Percentiles rank a stretch among this genome's conserved stretches.
These are phyloP conservation scores for Aspergillus sp. DNA, from an alignment of 2,329 filamentous ascomycete genomes.

Conservation along the genomic window DNA sequence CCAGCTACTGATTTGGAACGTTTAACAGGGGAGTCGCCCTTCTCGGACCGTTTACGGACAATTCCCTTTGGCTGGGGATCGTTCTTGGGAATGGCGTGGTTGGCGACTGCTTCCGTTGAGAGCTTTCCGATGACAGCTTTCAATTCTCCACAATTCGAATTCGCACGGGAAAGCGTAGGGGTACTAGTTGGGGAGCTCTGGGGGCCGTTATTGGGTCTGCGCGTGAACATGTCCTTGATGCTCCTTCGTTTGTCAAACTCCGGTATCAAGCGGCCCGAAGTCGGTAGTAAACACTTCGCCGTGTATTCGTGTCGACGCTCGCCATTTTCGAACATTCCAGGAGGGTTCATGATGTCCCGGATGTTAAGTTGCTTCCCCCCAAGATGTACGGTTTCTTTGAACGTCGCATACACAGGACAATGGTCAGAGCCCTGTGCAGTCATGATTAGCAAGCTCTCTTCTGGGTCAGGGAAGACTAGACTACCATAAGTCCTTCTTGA, in stretches of 20 bases:
- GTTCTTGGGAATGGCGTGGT: background rate
- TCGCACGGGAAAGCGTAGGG: background rate
- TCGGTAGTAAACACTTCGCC: conserved; percentile 64
- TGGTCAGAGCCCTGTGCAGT: conserved; percentile 76
- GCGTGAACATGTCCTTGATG: conserved; percentile 91
- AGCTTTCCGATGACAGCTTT: background rate
- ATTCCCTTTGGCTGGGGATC: conserved; percentile 16
- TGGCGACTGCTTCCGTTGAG: background rate
- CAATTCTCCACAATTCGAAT: conserved; percentile 1
- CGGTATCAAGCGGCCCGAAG: conserved; percentile 80
- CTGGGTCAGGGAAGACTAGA: background rate
- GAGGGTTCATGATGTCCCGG: conserved; percentile 75
- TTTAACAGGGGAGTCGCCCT: conserved; percentile 45
- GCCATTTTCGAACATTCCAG: conserved; percentile 69
- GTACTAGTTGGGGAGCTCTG: conserved; percentile 16
- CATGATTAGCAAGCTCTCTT: conserved; percentile 21
- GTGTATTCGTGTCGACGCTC: conserved; percentile 67
- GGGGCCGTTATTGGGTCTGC: conserved; percentile 48
- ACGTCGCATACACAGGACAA: conserved; percentile 82
- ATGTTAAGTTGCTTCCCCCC: conserved; percentile 56
- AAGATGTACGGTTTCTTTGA: conserved; percentile 64
- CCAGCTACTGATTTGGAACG: conserved; percentile 49
- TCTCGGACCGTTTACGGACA: conserved; percentile 44
- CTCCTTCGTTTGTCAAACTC: conserved; percentile 83
- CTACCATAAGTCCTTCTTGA: conserved; percentile 79